Conservation (phyloP, 805 yeast species). For the Metschnikowia colocasiae region DNA sequence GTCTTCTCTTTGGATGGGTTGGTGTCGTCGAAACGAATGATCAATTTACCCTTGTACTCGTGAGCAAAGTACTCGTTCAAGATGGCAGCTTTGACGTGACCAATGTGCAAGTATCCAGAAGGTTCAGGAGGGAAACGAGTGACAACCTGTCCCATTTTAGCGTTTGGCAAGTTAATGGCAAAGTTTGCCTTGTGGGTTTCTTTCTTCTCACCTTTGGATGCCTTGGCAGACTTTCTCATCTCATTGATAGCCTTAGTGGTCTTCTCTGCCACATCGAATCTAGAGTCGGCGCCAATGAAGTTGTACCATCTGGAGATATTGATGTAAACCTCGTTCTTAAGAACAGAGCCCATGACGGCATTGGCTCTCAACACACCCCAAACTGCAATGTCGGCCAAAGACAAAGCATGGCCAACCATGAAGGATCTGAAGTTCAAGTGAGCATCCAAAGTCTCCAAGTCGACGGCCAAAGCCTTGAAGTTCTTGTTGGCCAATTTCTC, state of each 20-base stretch:
- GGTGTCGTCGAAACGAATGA: conserved; percentile 96
- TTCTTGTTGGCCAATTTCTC: conserved; percentile 74
- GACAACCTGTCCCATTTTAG: conserved; percentile 90
- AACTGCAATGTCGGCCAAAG: conserved; percentile 78
- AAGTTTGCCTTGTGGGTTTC: conserved; percentile 91
- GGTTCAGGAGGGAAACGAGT: conserved; percentile 99
- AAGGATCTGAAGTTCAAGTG: conserved; percentile 84
- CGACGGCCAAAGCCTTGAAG: conserved; percentile 77
- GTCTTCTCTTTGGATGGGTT: conserved; percentile 95
- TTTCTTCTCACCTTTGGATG: conserved; percentile 57
- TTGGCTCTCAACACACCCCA: conserved; percentile 96
- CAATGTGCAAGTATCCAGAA: conserved; percentile 97
- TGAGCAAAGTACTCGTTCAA: conserved; percentile 96
- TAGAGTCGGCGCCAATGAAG: conserved; percentile 55
- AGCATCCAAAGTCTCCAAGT: conserved; percentile 75
- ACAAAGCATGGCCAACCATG: conserved; percentile 59
- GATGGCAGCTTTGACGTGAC: conserved; percentile 98
- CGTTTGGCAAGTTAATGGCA: conserved; percentile 89
- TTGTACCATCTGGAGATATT: conserved; percentile 94
- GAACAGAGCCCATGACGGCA: conserved; percentile 85
- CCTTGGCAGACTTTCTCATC: conserved; percentile 63
- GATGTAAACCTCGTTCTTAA: conserved; percentile 77
- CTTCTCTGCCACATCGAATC: conserved; percentile 65
- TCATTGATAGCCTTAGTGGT: conserved; percentile 69
- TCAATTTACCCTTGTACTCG: conserved; percentile 92